These are phyloP conservation scores for Saxophila tyrrhenica DNA, from an alignment of 495 filamentous ascomycete species.

Conservation along the genomic window DNA sequence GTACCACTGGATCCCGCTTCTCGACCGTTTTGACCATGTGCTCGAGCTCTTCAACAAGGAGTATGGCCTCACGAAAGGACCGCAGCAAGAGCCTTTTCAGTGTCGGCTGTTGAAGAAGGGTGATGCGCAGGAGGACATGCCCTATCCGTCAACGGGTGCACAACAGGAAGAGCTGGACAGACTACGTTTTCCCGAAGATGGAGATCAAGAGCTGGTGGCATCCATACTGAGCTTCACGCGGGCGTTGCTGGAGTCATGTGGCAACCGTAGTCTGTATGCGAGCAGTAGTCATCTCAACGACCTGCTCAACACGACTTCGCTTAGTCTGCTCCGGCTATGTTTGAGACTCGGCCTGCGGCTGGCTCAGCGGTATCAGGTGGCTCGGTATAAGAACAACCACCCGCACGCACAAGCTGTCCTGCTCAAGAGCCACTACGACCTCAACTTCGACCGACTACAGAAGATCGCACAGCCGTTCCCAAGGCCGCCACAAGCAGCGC, in stretches of 20 bases:
- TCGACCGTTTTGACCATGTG: constrained; percentile 89
- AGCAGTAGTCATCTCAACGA: constrained; percentile 82
- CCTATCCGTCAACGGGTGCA: constrained; percentile 8
- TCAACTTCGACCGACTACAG: constrained; percentile 79
- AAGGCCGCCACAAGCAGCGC: constrained; percentile 42
- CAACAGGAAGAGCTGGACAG: constrained; percentile 13
- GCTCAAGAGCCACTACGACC: constrained; percentile 81
- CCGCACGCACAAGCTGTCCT: constrained; percentile 58
- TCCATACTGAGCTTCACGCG: constrained; percentile 72
- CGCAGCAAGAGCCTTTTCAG: constrained; percentile 65
- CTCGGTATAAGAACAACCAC: constrained; percentile 55
- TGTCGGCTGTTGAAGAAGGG: constrained; percentile 50
- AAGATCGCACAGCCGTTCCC: constrained; percentile 73
- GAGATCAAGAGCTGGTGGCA: constrained; percentile 69
- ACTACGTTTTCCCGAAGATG: constrained; percentile 54
- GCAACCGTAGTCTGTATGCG: constrained; percentile 89
- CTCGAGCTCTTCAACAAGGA: constrained; percentile 68
- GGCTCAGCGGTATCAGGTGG: constrained; percentile 84
- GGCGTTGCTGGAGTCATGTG: constrained; percentile 84
- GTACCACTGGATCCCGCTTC: constrained; percentile 93
- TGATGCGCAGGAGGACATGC: constrained; percentile 27
- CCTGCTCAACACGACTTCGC: constrained; percentile 74
- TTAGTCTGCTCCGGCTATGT: constrained; percentile 60
- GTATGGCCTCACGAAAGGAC: constrained; percentile 70
- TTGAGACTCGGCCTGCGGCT: constrained; percentile 70